A percentile compares a stretch with the other conserved stretches of the same genome.
phyloP scores from a whole-genome alignment of 164 flowering plant species.

The Pachysandra terminalis region DNA sequence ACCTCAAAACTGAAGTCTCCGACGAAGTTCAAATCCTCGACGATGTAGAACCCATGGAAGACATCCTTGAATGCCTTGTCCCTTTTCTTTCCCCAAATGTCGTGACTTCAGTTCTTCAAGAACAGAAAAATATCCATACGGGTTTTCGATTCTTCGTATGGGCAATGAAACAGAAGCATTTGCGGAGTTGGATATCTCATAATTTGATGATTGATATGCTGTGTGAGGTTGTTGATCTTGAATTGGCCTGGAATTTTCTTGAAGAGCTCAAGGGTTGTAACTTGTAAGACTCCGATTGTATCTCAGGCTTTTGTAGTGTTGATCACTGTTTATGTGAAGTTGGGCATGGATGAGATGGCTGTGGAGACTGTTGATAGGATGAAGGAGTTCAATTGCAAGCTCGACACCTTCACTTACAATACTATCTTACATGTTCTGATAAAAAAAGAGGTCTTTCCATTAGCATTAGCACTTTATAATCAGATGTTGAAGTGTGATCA shows the following conservation, averaged over 20 bases:
- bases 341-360: slow-evolving; percentile 56
- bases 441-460: slow-evolving; percentile 31
- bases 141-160: slow-evolving; percentile 73
- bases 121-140: slow-evolving; percentile 21
- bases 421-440: slow-evolving; percentile 43
- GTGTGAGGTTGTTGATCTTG: slow-evolving; percentile 32
- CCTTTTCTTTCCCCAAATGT: slow-evolving; percentile 31
- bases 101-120: slow-evolving; percentile 36
- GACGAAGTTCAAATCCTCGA: slow-evolving; percentile 32
- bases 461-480: slow-evolving; percentile 75
- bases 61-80: slow-evolving; percentile 30
- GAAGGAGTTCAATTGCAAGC: slow-evolving; percentile 56
- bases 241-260: slow-evolving; percentile 52
- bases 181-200: slow-evolving; percentile 33
- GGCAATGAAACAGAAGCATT: slow-evolving; percentile 36
- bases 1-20: slow-evolving; percentile 1
- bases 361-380: slow-evolving; percentile 66
- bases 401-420: slow-evolving; percentile 60
- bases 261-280: slow-evolving; percentile 40
- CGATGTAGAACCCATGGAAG: slow-evolving; percentile 34
- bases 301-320: slow-evolving; percentile 48
- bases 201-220: slow-evolving; percentile 44
- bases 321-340: slow-evolving; percentile 41
- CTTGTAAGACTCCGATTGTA: slow-evolving; percentile 18
- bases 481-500: slow-evolving; percentile 60